A percentile compares a stretch with the other conserved stretches of the same genome.
These are phyloP conservation scores for Spathaspora hagerdaliae DNA, from an alignment of 805 yeast species.

Conservation along the genomic window DNA sequence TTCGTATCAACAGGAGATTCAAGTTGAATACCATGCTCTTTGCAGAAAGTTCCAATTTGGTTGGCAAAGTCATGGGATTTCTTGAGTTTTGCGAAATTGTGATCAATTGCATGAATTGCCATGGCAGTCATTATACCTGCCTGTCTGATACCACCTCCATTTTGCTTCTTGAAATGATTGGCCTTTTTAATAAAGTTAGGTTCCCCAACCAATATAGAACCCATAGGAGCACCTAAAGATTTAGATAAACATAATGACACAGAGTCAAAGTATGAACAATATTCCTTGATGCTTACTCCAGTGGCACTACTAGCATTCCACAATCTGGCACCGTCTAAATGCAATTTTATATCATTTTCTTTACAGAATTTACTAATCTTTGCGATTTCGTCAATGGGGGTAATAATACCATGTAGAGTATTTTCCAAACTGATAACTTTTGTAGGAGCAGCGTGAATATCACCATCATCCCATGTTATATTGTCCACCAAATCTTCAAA, in stretches of 20 bases:
- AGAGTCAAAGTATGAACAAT: slow-evolving; percentile 37
- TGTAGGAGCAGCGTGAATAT: slow-evolving; percentile 42
- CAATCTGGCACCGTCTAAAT: slow-evolving; percentile 42
- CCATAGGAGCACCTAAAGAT: slow-evolving; percentile 42
- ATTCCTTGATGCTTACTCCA: slow-evolving; percentile 35
- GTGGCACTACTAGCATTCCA: slow-evolving; percentile 43
- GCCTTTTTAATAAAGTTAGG: slow-evolving; percentile 32
- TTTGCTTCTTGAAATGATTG: slow-evolving; percentile 42
- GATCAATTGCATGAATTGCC: slow-evolving; percentile 40
- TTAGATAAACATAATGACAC: slow-evolving; percentile 42
- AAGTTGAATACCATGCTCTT: slow-evolving; percentile 23
- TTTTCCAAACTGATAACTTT: slow-evolving; percentile 41
- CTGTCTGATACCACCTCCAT: slow-evolving; percentile 44
- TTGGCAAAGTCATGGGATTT: slow-evolving; percentile 31
- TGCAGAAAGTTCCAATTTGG: slow-evolving; percentile 30
- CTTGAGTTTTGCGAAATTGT: slow-evolving; percentile 29
- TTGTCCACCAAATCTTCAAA: slow-evolving; percentile 33
- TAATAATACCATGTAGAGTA: slow-evolving; percentile 39
- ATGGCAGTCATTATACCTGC: slow-evolving; percentile 37
- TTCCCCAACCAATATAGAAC: slow-evolving; percentile 36
- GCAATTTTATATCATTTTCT: slow-evolving; percentile 30
- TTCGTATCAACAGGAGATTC: slow-evolving; percentile 38
- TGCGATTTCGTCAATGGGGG: slow-evolving; percentile 36
- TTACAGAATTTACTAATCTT: slow-evolving; percentile 32
- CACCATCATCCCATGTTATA: slow-evolving; percentile 40